Percentiles rank a stretch among this genome's conserved stretches.
These are phyloP conservation scores for Botrytis pseudocinerea DNA, from an alignment of 2,329 filamentous ascomycete genomes.

Conservation along the genomic window DNA sequence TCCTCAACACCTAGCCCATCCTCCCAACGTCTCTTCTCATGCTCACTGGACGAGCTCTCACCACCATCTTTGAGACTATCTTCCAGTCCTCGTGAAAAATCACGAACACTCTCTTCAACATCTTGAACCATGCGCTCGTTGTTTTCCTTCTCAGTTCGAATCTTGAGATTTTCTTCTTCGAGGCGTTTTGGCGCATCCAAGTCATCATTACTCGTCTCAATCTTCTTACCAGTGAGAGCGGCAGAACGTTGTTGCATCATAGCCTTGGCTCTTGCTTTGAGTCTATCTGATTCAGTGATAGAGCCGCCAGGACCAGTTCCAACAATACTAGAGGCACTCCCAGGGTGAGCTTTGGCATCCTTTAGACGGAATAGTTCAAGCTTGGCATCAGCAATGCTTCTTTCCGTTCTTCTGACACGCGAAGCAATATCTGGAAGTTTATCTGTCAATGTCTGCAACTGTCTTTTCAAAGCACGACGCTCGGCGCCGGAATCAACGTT, in stretches of 20 bases:
- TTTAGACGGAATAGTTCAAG: constrained; percentile 90
- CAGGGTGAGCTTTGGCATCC: constrained; percentile 89
- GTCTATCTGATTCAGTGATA: constrained; percentile 88
- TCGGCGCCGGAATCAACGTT: constrained; percentile 85
- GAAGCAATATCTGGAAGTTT: constrained; percentile 90
- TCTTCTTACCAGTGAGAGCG: constrained; percentile 82
- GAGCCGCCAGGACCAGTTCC: constrained; percentile 89
- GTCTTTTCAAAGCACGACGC: constrained; percentile 78
- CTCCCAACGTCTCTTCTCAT: constrained; percentile 92
- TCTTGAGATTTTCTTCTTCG: constrained; percentile 81
- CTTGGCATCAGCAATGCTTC: constrained; percentile 86
- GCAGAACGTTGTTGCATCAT: constrained; percentile 99
- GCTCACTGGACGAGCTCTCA: constrained; percentile 75
- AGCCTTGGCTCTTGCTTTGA: constrained; percentile 92
- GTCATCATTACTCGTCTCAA: constrained; percentile 68
- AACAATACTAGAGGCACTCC: constrained; percentile 76
- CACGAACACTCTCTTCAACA: constrained; percentile 92
- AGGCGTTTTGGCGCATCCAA: constrained; percentile 78
- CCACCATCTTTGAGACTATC: constrained; percentile 81
- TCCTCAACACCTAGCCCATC: constrained; percentile 95
- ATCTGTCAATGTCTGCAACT: constrained; percentile 85
- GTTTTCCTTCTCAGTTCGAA: constrained; percentile 83
- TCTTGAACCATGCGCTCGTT: constrained; percentile 97
- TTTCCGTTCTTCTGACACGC: constrained; percentile 85
- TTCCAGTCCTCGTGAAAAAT: constrained; percentile 82